These are phyloP conservation scores for Cenchrus americanus DNA, from an alignment of 176 grass and related monocot species.

Conservation along the genomic window DNA sequence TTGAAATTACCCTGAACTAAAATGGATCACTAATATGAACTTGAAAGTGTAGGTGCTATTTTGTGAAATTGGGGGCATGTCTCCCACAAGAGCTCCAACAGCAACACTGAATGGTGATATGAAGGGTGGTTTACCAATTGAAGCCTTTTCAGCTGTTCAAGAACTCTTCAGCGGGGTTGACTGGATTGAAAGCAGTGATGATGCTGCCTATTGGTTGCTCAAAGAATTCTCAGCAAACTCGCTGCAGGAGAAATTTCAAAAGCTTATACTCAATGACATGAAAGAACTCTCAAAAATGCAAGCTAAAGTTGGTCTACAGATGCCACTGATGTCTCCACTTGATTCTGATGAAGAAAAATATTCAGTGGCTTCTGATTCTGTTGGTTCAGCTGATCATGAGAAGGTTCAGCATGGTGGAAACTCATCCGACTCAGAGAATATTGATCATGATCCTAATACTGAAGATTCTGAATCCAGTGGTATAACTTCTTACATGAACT, in stretches of 20 bases:
- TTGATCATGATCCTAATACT: constrained; percentile 40
- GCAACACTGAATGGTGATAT: constrained; percentile 76
- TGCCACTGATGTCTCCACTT: constrained; percentile 68
- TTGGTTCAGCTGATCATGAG: constrained; percentile 72
- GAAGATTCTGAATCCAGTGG: constrained; percentile 75
- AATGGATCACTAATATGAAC: constrained; percentile 31
- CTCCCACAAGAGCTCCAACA: constrained; percentile 83
- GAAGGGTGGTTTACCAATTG: constrained; percentile 94
- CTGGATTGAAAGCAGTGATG: constrained; percentile 86
- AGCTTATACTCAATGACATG: constrained; percentile 86
- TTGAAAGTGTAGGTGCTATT: constrained; percentile 78
- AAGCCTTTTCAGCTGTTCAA: constrained; percentile 97
- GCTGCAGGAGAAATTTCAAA: constrained; percentile 89
- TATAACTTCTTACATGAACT: constrained; percentile 36
- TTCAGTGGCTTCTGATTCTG: constrained; percentile 88
- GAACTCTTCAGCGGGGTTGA: constrained; percentile 95
- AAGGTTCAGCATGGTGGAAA: constrained; percentile 62
- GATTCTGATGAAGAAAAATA: constrained; percentile 98
- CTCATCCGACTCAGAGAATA: constrained; percentile 58
- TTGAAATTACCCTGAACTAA: constrained; percentile 5
- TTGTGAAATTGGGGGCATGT: constrained; percentile 81
- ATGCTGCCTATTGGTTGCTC: constrained; percentile 86
- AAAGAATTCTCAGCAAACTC: constrained; percentile 93
- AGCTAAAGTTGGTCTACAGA: constrained; percentile 71
- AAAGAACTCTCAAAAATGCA: constrained; percentile 72